Conservation (phyloP, 805 yeast species). For the Barnettozyma californica region DNA sequence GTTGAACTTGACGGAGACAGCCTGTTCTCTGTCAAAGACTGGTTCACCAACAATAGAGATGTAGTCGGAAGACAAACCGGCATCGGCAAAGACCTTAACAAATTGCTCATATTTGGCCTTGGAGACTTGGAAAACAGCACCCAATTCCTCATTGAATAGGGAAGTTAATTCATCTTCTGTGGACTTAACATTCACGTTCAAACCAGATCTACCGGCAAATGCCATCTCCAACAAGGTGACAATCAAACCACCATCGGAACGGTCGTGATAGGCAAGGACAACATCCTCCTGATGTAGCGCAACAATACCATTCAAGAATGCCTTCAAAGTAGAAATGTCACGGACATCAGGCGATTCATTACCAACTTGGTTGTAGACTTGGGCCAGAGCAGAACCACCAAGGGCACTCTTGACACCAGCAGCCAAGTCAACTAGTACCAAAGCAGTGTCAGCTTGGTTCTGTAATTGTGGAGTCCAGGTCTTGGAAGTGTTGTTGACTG, state of each 20-base stretch:
- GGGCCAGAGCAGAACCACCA: conserved; percentile 95
- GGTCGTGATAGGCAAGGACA: conserved; percentile 88
- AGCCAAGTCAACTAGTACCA: conserved; percentile 75
- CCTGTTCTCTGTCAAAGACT: conserved; percentile 48
- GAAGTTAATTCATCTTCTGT: conserved; percentile 37
- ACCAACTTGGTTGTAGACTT: conserved; percentile 87
- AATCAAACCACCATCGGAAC: conserved; percentile 94
- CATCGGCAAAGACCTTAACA: conserved; percentile 43
- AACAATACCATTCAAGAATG: conserved; percentile 63
- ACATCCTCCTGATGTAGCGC: conserved; percentile 58
- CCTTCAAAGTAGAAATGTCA: conserved; percentile 55
- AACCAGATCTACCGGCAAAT: conserved; percentile 88
- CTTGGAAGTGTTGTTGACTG: conserved; percentile 74
- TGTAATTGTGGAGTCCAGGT: conserved; percentile 94
- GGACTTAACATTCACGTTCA: conserved; percentile 46
- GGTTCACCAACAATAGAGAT: conserved; percentile 70
- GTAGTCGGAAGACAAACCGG: conserved; percentile 52
- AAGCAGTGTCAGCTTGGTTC: conserved; percentile 47
- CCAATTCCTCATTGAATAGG: conserved; percentile 89
- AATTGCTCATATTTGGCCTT: conserved; percentile 50
- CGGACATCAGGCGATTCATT: conserved; percentile 78
- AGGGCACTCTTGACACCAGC: conserved; percentile 52
- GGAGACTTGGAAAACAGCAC: conserved; percentile 88
- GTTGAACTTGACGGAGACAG: conserved; percentile 42
- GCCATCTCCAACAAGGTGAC: conserved; percentile 92